phyloP scores from a whole-genome alignment of 2,329 filamentous ascomycete genomes.

The Xenoacremonium recifei region DNA sequence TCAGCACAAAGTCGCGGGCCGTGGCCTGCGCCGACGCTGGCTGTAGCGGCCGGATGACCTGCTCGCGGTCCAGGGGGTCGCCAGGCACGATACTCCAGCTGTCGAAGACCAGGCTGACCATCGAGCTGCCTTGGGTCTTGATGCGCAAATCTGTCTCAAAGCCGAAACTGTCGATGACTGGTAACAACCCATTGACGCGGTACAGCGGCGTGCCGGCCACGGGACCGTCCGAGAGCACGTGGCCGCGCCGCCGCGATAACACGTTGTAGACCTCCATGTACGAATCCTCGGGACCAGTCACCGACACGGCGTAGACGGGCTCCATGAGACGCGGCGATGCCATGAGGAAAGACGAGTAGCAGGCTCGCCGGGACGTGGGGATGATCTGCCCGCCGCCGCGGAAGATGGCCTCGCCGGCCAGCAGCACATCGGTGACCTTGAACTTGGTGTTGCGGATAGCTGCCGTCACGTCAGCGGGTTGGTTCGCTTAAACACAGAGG shows the following conservation, averaged over 20 bases:
- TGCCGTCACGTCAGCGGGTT: conserved; percentile 36
- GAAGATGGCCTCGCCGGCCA: conserved; percentile 90
- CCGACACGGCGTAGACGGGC: conserved; percentile 87
- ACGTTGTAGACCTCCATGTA: conserved; percentile 90
- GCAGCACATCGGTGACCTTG: conserved; percentile 84
- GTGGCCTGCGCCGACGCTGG: conserved; percentile 86
- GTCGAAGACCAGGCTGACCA: conserved; percentile 90
- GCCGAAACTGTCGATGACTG: conserved; percentile 95
- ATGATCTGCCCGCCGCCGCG: conserved; percentile 96
- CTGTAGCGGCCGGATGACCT: conserved; percentile 79
- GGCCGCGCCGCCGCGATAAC: conserved; percentile 81
- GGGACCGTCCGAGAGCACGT: conserved; percentile 90
- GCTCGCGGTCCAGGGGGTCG: conserved; percentile 86
- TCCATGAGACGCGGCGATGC: conserved; percentile 96
- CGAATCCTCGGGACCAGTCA: conserved; percentile 88
- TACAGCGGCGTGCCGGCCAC: conserved; percentile 94
- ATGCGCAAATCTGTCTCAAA: conserved; percentile 98
- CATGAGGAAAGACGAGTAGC: conserved; percentile 97
- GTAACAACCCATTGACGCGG: conserved; percentile 84
- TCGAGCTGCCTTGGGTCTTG: conserved; percentile 90
- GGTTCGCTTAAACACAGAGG: conserved; percentile 2
- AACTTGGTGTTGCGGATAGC: conserved; percentile 98
- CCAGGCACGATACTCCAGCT: conserved; percentile 95
- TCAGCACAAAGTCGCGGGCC: conserved; percentile 92
- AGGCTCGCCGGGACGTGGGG: conserved; percentile 85